Evolutionary conservation across 2,329 filamentous ascomycete genomes (phyloP).

Genomic region (Diaporthe aspalathi): DNA sequence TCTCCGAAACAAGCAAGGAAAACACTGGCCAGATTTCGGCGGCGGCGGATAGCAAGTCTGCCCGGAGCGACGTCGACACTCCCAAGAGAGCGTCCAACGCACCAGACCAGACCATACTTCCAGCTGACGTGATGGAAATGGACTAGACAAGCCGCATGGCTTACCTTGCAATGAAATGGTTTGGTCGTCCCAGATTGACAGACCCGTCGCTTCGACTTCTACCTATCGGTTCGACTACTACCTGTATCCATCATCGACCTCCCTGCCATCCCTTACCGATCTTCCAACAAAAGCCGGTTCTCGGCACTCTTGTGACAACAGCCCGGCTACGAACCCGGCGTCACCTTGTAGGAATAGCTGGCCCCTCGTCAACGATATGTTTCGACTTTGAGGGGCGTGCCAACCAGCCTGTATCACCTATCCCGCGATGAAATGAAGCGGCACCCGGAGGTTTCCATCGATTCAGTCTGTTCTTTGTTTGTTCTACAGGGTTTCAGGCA

Average conservation of each 20-base stretch:
- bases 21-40: constrained; percentile 8
- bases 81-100: constrained; percentile 26
- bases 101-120: constrained; percentile 10
- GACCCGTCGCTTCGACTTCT: no score
- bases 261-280: background rate
- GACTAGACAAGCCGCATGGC: background rate
- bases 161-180: background rate
- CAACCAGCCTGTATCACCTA: constrained; percentile 19
- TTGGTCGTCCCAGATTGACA: background rate
- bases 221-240: background rate
- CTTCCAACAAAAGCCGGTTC: background rate
- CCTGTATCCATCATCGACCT: background rate
- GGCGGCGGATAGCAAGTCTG: constrained; percentile 7
- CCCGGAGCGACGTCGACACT: constrained; percentile 26
- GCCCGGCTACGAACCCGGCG: background rate
- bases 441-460: background rate
- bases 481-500: constrained; percentile 3
- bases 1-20: constrained; percentile 33
- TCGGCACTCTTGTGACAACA: background rate
- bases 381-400: background rate
- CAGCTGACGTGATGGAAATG: constrained; percentile 28
- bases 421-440: background rate
- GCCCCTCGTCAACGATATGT: background rate
- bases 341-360: constrained; percentile 18
- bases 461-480: constrained; percentile 11